Percentiles rank a stretch among this genome's conserved stretches.
phyloP scores from a whole-genome alignment of 2,329 filamentous ascomycete species.

The Lachnellula suecica region DNA sequence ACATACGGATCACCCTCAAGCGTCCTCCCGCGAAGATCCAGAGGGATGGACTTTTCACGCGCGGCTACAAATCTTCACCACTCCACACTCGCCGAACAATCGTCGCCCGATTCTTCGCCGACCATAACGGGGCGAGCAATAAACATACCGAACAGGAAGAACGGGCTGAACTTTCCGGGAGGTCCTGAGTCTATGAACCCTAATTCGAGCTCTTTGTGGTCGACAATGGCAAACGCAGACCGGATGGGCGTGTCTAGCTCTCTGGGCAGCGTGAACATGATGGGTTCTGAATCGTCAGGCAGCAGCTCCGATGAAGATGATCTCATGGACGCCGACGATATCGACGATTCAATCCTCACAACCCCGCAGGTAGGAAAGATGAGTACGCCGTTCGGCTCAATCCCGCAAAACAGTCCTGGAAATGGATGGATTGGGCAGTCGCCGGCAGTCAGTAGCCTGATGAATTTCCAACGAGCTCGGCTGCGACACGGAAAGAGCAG shows the following conservation, averaged over 20 bases:
- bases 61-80: constrained; percentile 94
- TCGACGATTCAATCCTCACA: constrained; percentile 76
- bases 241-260: constrained; percentile 76
- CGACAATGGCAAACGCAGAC: constrained; percentile 68
- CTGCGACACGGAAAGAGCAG: constrained; percentile 59
- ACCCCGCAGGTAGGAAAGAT: constrained; percentile 76
- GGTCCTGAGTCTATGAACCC: constrained; percentile 63
- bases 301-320: constrained; percentile 70
- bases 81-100: constrained; percentile 85
- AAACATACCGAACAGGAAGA: constrained; percentile 57
- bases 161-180: constrained; percentile 45
- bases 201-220: constrained; percentile 62
- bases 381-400: constrained; percentile 43
- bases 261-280: constrained; percentile 48
- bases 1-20: constrained; percentile 86
- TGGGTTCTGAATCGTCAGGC: constrained; percentile 77
- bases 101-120: constrained; percentile 87
- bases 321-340: constrained; percentile 68
- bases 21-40: constrained; percentile 82
- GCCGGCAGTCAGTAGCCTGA: constrained; percentile 71
- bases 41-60: constrained; percentile 89
- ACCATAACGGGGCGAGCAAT: constrained; percentile 72
- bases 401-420: constrained; percentile 47
- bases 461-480: constrained; percentile 71
- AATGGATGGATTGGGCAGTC: constrained; percentile 68